phyloP scores from a whole-genome alignment of 1,284 basidiomycete genomes.

The Malassezia restricta region DNA sequence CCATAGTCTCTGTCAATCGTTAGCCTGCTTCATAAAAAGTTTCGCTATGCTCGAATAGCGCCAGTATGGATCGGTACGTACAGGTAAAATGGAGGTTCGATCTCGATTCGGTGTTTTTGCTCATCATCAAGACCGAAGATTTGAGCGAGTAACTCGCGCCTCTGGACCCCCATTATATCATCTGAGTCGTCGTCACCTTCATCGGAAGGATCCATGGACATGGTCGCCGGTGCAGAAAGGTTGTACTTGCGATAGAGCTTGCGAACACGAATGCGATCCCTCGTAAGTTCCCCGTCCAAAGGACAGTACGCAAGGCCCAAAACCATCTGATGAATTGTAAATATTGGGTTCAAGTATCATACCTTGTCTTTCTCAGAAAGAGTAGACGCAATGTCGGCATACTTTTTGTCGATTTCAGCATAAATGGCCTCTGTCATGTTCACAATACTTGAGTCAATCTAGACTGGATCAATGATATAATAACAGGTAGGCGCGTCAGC shows the following conservation, averaged over 20 bases:
- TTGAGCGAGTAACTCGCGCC: constrained; percentile 16
- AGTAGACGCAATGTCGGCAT: neutral
- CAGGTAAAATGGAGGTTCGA: constrained; percentile 24
- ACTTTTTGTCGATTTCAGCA: constrained; percentile 12
- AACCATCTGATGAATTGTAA: constrained; percentile 1
- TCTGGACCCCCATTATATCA: constrained; percentile 8
- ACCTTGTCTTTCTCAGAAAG: constrained; percentile 18
- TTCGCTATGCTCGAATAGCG: neutral
- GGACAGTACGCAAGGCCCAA: constrained; percentile 5
- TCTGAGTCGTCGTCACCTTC: neutral
- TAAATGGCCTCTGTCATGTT: constrained; percentile 8
- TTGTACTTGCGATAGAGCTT: constrained; percentile 7
- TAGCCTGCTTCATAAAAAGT: neutral
- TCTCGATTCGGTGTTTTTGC: constrained; percentile 9
- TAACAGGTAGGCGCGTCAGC: neutral
- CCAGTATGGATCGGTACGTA: neutral
- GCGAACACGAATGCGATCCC: neutral
- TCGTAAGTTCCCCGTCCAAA: neutral
- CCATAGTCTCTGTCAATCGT: constrained; percentile 19
- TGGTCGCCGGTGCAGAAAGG: neutral
- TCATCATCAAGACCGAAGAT: constrained; percentile 12
- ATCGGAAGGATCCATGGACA: neutral
- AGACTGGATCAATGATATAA: too few species aligned
- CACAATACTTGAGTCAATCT: neutral
- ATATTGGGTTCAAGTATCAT: neutral